A percentile compares a stretch with the other conserved stretches of the same genome.
phyloP scores from a whole-genome alignment of 331 rosid species.

The Rhamnella rubrinervis region DNA sequence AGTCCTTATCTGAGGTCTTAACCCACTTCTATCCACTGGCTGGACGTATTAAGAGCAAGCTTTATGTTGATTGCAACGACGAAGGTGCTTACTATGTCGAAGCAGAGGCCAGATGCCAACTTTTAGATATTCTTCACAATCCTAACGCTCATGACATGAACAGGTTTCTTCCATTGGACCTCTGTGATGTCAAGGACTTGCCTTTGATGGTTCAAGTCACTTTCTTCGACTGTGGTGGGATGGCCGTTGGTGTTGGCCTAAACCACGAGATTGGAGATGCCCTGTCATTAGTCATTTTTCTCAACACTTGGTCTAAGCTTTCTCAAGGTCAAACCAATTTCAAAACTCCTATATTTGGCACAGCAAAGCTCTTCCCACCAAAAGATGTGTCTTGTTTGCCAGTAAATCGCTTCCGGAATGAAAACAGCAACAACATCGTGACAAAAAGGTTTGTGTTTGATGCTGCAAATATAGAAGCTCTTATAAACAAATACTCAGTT shows the following conservation, averaged over 20 bases:
- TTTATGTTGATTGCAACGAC: constrained; percentile 44
- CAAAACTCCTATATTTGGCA: background rate
- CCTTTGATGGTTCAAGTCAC: constrained; percentile 20
- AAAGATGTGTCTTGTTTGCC: background rate
- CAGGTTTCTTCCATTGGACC: constrained; percentile 43
- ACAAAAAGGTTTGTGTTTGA: constrained; percentile 26
- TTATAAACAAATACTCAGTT: constrained; percentile 11
- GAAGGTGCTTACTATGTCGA: constrained; percentile 47
- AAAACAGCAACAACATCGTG: constrained; percentile 1
- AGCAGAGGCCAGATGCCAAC: constrained; percentile 19
- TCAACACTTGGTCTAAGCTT: constrained; percentile 16
- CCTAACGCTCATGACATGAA: constrained; percentile 33
- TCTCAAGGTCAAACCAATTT: background rate
- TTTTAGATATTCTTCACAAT: constrained; percentile 33
- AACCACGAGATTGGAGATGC: constrained; percentile 25
- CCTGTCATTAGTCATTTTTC: constrained; percentile 14
- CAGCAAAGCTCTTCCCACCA: constrained; percentile 18
- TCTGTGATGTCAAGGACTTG: constrained; percentile 7
- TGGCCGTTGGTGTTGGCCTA: constrained; percentile 11
- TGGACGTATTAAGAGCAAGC: constrained; percentile 27
- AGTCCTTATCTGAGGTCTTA: constrained; percentile 47
- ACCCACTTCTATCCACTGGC: constrained; percentile 46
- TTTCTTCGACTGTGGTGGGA: constrained; percentile 18
- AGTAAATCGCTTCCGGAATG: background rate
- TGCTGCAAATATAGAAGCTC: constrained; percentile 6